These are phyloP conservation scores for Acacia melanoxylon DNA, from an alignment of 306 rosid genomes.

Conservation along the genomic window DNA sequence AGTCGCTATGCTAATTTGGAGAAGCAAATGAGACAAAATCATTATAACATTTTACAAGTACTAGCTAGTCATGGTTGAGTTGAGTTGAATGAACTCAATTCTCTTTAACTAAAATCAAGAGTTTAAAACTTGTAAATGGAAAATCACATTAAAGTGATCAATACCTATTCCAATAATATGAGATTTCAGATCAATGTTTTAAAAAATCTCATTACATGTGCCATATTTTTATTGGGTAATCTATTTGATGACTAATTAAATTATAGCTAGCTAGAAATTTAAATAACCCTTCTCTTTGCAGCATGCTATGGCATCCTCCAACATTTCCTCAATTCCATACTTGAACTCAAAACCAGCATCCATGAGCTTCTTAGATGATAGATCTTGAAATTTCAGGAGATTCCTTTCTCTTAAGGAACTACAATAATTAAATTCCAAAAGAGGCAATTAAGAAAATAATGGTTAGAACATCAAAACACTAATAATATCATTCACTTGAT, in stretches of 20 bases:
- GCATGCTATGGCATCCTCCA: conserved; percentile 35
- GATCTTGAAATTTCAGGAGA: not conserved
- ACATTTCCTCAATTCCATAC: conserved; percentile 42
- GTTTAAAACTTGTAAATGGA: not conserved
- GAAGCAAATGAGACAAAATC: too few species aligned
- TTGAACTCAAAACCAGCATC: conserved; percentile 38
- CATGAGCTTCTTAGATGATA: not conserved
- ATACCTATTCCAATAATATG: too few species aligned
- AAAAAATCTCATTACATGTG: too few species aligned
- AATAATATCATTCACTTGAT: not conserved
- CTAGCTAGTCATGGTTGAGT: too few species aligned
- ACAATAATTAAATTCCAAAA: not conserved
- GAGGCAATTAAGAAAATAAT: not conserved
- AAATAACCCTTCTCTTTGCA: conserved; percentile 11
- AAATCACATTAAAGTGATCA: too few species aligned
- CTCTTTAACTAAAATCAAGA: too few species aligned
- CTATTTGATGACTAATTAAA: not conserved
- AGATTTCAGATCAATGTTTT: too few species aligned
- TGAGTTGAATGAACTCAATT: not conserved
- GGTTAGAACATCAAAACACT: not conserved
- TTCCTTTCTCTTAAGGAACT: not conserved
- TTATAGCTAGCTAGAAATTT: not conserved
- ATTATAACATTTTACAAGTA: too few species aligned
- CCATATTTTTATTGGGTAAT: not conserved
- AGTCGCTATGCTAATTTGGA: too few species aligned